Base-by-base conservation (phyloP, 495 filamentous ascomycete species). In the Tuber umbilicatum region DNA sequence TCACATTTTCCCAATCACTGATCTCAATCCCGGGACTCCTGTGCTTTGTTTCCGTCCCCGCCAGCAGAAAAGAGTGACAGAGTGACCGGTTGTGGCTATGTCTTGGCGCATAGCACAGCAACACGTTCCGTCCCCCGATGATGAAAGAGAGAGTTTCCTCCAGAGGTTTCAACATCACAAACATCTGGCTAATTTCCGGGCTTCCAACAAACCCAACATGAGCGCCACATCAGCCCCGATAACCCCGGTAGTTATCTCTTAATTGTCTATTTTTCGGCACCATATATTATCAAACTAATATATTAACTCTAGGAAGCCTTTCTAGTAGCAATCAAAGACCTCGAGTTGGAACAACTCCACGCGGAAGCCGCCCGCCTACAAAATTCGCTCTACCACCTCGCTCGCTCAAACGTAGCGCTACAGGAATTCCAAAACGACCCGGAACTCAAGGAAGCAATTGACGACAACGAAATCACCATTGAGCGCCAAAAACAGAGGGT, bases 341-440 rank as follows among this genome's bases (percentile, higher is more conserved):
- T 93, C 64, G 86, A 89, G 42, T 83, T 92, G 73, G 85, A 87
- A 71, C 83, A 87, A 42, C 84, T 93, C 68, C 88, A 91, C 83
- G 82, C 84, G 83, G 92, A 92, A 86, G 86, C 86, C 64, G 85
- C 86, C 73, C 91, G 92, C 75, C 85, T 93, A n/a, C 86, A 85
- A 68, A 92, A 92, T 83, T 88, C 86, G 68, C 89, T 91, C 78
- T 82, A 85, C 12, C 91, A 93, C 76, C 87, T 93, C 6, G 80
- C 84, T 31, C 84, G 85, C 75, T 89, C 87, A 21, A 92, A 92
- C 81, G 73, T 81, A 27, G 86, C 90, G 75, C 83, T 91, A 37
- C 80, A 84, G 60, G 84, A 85, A 69, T 86, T 87, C 21, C 81
- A 85, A 1, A 87, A 87, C 67, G 87, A 90, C 75, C 70, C 73